These are phyloP conservation scores for Avena eriantha DNA, from an alignment of 176 grass and related monocot genomes.

Conservation along the genomic window DNA sequence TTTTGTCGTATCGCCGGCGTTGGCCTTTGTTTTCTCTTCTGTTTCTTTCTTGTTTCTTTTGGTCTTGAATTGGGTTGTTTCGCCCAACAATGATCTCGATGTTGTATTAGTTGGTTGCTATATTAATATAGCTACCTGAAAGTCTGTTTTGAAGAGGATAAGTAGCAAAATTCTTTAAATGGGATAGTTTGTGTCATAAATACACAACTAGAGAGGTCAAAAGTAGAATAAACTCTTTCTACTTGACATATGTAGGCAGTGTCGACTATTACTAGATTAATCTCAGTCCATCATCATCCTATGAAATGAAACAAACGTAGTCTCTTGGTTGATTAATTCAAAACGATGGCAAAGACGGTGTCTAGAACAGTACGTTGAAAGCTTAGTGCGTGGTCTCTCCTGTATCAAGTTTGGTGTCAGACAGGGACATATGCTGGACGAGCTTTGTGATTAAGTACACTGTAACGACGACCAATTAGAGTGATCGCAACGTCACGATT, in stretches of 20 bases:
- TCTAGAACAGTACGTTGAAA: slow-evolving; percentile 20
- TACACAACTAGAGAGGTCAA: too few species aligned
- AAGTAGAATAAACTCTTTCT: too few species aligned
- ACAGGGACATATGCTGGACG: slow-evolving; percentile 30
- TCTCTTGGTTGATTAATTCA: neutral
- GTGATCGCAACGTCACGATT: neutral
- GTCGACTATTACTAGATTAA: neutral
- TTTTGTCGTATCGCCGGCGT: too few species aligned
- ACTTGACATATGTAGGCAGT: neutral
- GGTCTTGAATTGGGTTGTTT: too few species aligned
- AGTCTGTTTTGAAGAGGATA: too few species aligned
- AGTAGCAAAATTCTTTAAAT: too few species aligned
- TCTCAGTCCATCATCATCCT: neutral
- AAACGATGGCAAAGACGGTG: neutral
- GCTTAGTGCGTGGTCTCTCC: slow-evolving; percentile 10
- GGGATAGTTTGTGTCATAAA: too few species aligned
- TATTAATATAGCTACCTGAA: too few species aligned
- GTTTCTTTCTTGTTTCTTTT: too few species aligned
- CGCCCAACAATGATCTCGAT: too few species aligned
- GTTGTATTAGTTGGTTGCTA: too few species aligned
- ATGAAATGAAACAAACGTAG: neutral
- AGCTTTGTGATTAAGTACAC: neutral
- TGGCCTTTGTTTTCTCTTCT: too few species aligned
- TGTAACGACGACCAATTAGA: neutral
- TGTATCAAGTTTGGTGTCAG: slow-evolving; percentile 41